These are phyloP conservation scores for Ceratocystiopsis sp. DNA, from an alignment of 2,329 filamentous ascomycete genomes.

Conservation along the genomic window DNA sequence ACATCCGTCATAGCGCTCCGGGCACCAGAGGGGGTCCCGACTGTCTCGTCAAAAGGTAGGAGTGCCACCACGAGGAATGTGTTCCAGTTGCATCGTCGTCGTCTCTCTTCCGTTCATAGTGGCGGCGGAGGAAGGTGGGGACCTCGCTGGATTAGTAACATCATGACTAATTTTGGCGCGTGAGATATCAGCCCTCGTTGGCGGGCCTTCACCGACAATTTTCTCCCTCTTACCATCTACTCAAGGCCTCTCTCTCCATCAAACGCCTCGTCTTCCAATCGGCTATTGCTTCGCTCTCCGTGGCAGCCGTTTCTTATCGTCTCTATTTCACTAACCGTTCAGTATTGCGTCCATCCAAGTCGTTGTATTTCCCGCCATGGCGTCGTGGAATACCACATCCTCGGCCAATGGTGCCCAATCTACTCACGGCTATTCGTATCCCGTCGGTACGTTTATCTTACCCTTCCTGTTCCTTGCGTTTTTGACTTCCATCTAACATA, in stretches of 20 bases:
- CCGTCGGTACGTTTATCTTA: background rate
- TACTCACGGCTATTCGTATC: slow-evolving; percentile 7
- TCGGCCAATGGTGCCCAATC: slow-evolving; percentile 13
- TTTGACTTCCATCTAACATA: background rate
- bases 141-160: too few relatives aligned
- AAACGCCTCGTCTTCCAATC: too few relatives aligned
- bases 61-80: background rate
- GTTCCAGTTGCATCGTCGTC: background rate
- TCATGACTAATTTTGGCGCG: too few relatives aligned
- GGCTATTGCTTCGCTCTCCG: too few relatives aligned
- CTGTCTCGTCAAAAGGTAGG: background rate
- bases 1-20: slow-evolving; percentile 60
- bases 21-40: slow-evolving; percentile 12
- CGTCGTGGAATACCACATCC: slow-evolving; percentile 6
- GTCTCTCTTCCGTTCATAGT: background rate
- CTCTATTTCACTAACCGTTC: slow-evolving; percentile 10
- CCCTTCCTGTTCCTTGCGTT: background rate
- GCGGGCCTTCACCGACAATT: too few relatives aligned
- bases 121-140: background rate
- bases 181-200: too few relatives aligned
- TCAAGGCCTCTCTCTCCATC: too few relatives aligned
- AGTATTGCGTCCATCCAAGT: background rate
- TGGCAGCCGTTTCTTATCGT: background rate
- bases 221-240: too few relatives aligned
- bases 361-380: slow-evolving; percentile 3